phyloP scores from a whole-genome alignment of 2,329 filamentous ascomycete species.

The Dactylellina haptotyla region DNA sequence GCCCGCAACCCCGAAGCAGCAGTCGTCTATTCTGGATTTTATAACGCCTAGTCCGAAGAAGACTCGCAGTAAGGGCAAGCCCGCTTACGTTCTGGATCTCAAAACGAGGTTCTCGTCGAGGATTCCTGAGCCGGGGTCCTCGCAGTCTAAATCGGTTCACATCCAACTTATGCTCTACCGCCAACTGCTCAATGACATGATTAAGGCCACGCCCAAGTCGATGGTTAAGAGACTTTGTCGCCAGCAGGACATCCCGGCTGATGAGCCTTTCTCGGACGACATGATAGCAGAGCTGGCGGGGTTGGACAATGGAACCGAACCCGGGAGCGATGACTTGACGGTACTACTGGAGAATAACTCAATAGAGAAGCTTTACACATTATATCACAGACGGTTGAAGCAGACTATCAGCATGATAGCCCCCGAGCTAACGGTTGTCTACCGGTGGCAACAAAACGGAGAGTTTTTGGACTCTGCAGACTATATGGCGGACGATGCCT shows the following conservation, averaged over 20 bases:
- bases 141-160: conserved; percentile 76
- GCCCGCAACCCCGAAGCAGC: conserved; percentile 25
- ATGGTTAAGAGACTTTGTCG: conserved; percentile 72
- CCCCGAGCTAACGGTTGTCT: conserved; percentile 70
- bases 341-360: conserved; percentile 70
- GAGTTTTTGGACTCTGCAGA: conserved; percentile 69
- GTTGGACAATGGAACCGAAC: conserved; percentile 12
- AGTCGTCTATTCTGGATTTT: conserved; percentile 48
- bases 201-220: conserved; percentile 72
- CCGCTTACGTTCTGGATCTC: conserved; percentile 83
- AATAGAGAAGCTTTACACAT: conserved; percentile 69
- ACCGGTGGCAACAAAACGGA: conserved; percentile 65
- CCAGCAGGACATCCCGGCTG: conserved; percentile 75
- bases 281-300: conserved; percentile 65
- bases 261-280: conserved; percentile 76
- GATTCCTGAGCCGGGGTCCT: conserved; percentile 67
- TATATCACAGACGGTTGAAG: conserved; percentile 65
- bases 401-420: conserved; percentile 69
- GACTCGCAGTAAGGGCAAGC: conserved; percentile 53
- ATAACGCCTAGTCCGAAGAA: conserved; percentile 49
- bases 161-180: conserved; percentile 93
- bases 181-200: conserved; percentile 80
- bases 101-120: conserved; percentile 79
- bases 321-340: conserved; percentile 59
- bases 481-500: conserved; percentile 73